Conservation (phyloP, 345 rosid species). For the Arabis hirsuta region DNA sequence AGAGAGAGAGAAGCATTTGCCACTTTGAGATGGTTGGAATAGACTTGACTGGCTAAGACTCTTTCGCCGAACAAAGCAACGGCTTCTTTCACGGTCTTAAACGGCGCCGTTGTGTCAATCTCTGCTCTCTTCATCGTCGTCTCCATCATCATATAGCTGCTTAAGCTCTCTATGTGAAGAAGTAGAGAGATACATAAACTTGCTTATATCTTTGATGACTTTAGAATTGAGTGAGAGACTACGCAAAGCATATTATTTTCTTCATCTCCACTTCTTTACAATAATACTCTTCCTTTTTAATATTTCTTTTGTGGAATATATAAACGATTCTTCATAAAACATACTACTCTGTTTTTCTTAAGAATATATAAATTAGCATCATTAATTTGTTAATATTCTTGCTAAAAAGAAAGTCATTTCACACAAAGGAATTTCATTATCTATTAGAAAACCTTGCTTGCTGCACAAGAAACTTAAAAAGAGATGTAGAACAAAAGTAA, state of each 20-base stretch:
- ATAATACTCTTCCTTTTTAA: slow-evolving; percentile 20
- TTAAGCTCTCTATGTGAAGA: neutral
- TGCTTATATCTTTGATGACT: slow-evolving; percentile 35
- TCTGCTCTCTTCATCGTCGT: slow-evolving; percentile 59
- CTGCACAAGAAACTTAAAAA: slow-evolving; percentile 19
- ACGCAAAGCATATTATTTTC: slow-evolving; percentile 52
- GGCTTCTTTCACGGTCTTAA: slow-evolving; percentile 80
- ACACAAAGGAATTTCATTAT: too few relatives aligned
- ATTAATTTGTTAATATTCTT: neutral
- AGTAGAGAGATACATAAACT: slow-evolving; percentile 36
- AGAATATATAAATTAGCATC: too few relatives aligned
- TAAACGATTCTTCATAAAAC: neutral
- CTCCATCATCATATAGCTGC: slow-evolving; percentile 34
- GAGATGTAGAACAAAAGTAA: neutral
- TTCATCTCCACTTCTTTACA: slow-evolving; percentile 73
- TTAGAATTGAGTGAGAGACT: slow-evolving; percentile 24
- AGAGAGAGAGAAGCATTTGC: slow-evolving; percentile 19
- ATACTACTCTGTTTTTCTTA: too few relatives aligned
- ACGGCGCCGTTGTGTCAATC: slow-evolving; percentile 75
- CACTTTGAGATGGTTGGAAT: slow-evolving; percentile 63
- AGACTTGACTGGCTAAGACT: slow-evolving; percentile 66
- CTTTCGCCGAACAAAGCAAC: slow-evolving; percentile 80
- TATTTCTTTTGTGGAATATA: neutral
- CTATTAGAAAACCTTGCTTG: neutral
- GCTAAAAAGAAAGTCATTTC: neutral